Evolutionary conservation across 1,139 yeast species (phyloP).

Genomic region (Hanseniaspora uvarum): DNA sequence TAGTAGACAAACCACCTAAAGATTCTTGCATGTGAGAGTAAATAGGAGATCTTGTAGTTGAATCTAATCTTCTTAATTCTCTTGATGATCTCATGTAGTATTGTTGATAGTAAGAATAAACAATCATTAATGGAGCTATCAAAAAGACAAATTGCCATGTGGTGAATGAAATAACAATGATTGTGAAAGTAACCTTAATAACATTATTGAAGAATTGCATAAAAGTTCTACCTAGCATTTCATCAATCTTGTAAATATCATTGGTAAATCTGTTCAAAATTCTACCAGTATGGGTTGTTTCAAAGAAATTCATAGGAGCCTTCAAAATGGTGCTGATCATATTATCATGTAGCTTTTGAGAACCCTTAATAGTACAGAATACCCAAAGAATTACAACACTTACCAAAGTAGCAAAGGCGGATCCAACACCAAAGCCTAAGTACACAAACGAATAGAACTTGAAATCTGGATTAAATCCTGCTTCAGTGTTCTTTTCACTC

Average conservation of each 20-base stretch:
- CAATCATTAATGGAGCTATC: conserved; percentile 56
- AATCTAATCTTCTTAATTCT: conserved; percentile 88
- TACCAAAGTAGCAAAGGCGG: conserved; percentile 49
- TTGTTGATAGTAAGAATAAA: conserved; percentile 77
- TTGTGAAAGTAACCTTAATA: conserved; percentile 66
- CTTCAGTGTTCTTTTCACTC: conserved; percentile 75
- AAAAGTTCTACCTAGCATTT: conserved; percentile 72
- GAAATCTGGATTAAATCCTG: conserved; percentile 63
- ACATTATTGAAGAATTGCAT: conserved; percentile 68
- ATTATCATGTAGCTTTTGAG: conserved; percentile 60
- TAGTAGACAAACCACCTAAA: conserved; percentile 76
- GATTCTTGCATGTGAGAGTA: conserved; percentile 97
- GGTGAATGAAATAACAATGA: conserved; percentile 70
- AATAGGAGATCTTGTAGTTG: conserved; percentile 86
- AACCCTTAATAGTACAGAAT: conserved; percentile 74
- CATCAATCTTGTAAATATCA: conserved; percentile 88
- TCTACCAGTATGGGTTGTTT: conserved; percentile 94
- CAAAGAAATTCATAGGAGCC: conserved; percentile 96
- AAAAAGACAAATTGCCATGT: conserved; percentile 79
- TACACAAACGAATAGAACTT: conserved; percentile 64
- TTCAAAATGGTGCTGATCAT: conserved; percentile 76
- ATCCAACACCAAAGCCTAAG: conserved; percentile 59
- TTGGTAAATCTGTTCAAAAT: conserved; percentile 86
- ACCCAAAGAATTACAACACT: conserved; percentile 73
- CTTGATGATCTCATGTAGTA: conserved; percentile 84